Evolutionary conservation across 163 green algal species (phyloP), one percentile per base, ranked within the genome.

Genomic region (Volvox carteri): DNA sequence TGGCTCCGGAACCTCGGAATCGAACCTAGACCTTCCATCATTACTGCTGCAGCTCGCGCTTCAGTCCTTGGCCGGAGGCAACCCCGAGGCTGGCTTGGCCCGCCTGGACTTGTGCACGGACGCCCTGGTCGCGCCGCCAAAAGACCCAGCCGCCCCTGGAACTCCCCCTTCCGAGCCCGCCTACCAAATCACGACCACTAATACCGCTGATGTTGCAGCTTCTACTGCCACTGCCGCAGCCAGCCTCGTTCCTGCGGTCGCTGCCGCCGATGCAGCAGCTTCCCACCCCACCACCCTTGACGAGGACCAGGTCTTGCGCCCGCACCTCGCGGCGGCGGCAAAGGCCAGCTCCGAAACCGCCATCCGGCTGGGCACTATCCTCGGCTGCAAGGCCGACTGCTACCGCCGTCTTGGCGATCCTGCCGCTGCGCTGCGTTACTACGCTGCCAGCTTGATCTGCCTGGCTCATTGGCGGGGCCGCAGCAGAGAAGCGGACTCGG

Each of bases 1-100:
- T 35, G 48, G 28, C 48, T 39, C 46, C 8, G 76, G 11, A n/a
- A 9, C 35, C 1, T 33, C 14, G 33, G 50, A 50, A 4, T 33
- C 33, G 23, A 33, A 50, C 11, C 58, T 77, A 33, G 83, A 88
- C 37, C 35, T 81, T 37, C 68, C 83, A 1, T 90, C 90, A 0
- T 75, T 94, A 60, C 89, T 93, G 39, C 77, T 93, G 83, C 79
- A 89, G 39, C 84, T 91, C 9, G 89, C 86, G 8, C 89, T 93
- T 42, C 83, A 90, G 39, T 92, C 91, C 2, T 41, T 93, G 42
- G 86, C 86, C 1, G 91, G 91, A 18, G 91, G 91, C 86, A 94
- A 94, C 75, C 48, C 80, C 1, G 58, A 86, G 41, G 90, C 86
- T 19, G 91, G 89, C 0, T 39, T 94, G 21, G 48, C 85, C 19